phyloP scores from a whole-genome alignment of 2,329 filamentous ascomycete species.

The Xylaria sp. region DNA sequence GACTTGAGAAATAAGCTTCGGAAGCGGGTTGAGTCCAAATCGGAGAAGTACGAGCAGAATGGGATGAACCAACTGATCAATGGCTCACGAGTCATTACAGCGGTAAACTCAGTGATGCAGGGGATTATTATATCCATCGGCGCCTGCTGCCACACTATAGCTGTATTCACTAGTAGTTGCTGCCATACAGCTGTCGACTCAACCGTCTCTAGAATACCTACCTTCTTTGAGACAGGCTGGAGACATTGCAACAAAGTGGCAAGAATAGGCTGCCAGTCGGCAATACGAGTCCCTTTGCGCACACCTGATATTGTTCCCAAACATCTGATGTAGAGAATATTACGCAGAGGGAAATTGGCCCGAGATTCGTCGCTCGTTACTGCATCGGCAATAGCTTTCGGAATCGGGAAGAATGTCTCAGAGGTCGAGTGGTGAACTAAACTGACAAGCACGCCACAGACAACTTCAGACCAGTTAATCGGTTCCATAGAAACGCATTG shows the following conservation, averaged over 20 bases:
- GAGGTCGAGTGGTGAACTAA: constrained; percentile 82
- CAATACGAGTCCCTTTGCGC: constrained; percentile 80
- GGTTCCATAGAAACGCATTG: constrained; percentile 59
- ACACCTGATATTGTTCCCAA: constrained; percentile 79
- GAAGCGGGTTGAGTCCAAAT: constrained; percentile 79
- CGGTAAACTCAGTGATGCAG: constrained; percentile 71
- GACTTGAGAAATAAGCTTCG: constrained; percentile 79
- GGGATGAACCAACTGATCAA: constrained; percentile 80
- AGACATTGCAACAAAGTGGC: constrained; percentile 65
- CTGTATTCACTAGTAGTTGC: constrained; percentile 64
- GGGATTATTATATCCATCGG: constrained; percentile 83
- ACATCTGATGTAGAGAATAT: constrained; percentile 64
- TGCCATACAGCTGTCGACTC: constrained; percentile 61
- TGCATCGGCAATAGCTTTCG: constrained; percentile 68
- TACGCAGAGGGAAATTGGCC: constrained; percentile 51
- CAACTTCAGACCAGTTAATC: constrained; percentile 69
- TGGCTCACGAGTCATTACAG: constrained; percentile 70
- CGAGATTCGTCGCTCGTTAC: constrained; percentile 52
- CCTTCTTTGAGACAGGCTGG: constrained; percentile 55
- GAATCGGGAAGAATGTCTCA: constrained; percentile 76
- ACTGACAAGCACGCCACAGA: constrained; percentile 81
- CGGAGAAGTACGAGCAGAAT: constrained; percentile 84
- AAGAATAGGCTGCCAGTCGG: constrained; percentile 75
- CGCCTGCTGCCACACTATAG: constrained; percentile 78
- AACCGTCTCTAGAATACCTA: constrained; percentile 51